Evolutionary conservation across 1,284 basidiomycete species (phyloP).

Genomic region (Ganoderma lingzhi): DNA sequence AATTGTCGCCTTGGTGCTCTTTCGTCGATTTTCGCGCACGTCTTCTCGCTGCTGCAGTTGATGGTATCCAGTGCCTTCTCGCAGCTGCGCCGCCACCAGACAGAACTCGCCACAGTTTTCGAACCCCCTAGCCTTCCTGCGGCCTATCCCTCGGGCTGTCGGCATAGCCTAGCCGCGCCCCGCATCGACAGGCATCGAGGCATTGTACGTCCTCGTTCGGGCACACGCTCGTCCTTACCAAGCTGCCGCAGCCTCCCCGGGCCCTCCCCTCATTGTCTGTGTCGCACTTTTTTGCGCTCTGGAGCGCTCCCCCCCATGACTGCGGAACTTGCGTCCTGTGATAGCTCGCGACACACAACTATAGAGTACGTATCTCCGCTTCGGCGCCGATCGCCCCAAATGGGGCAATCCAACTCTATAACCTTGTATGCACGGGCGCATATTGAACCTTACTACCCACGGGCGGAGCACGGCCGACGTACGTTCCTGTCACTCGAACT

Average conservation of each 20-base stretch:
- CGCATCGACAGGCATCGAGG: conserved; percentile 2
- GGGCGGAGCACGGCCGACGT: conserved; percentile 3
- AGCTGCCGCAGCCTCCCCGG: not conserved
- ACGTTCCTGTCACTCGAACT: conserved; percentile 5
- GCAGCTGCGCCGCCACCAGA: conserved; percentile 7
- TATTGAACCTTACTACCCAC: conserved; percentile 18
- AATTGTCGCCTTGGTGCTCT: not conserved
- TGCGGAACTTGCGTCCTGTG: conserved; percentile 4
- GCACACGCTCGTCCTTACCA: conserved; percentile 1
- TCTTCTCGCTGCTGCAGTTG: conserved; percentile 3
- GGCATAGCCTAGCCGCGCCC: not conserved
- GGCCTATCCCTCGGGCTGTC: not conserved
- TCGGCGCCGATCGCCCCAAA: conserved; percentile 19
- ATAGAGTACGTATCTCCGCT: conserved; percentile 13
- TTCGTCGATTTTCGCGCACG: not conserved
- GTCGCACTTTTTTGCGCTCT: conserved; percentile 1
- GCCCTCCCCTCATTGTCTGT: conserved; percentile 1
- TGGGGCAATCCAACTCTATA: conserved; percentile 21
- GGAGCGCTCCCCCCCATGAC: conserved; percentile 3
- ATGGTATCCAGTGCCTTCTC: conserved; percentile 3
- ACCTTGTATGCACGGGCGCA: conserved; percentile 13
- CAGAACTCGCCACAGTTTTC: not conserved
- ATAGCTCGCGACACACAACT: conserved; percentile 1
- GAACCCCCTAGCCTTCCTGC: not conserved
- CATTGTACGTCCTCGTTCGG: not conserved